Conservation (phyloP, 2,329 filamentous ascomycete species). For the Calcarisporium arbuscula region DNA sequence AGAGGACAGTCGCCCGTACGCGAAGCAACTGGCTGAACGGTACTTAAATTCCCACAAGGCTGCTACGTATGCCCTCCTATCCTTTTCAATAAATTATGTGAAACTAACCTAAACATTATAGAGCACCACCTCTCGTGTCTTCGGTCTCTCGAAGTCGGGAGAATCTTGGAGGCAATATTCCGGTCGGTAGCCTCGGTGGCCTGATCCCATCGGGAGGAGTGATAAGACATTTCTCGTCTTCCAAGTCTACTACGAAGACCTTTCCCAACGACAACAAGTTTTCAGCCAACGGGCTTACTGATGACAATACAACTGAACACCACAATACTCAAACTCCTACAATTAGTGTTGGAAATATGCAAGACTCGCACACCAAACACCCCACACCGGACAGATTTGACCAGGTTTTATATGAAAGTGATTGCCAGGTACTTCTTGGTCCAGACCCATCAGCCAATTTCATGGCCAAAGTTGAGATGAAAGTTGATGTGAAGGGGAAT, state of each 20-base stretch:
- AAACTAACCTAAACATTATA: not conserved
- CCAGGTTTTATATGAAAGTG: slow-evolving; percentile 11
- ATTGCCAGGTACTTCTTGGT: slow-evolving; percentile 12
- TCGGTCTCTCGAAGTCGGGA: slow-evolving; percentile 1
- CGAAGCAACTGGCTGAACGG: slow-evolving; percentile 7
- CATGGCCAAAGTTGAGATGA: slow-evolving; percentile 11
- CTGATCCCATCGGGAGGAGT: slow-evolving; percentile 1
- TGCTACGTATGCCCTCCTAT: slow-evolving; percentile 8
- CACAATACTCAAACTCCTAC: not conserved
- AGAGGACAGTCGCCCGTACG: slow-evolving; percentile 16
- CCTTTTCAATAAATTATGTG: not conserved
- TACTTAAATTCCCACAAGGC: slow-evolving; percentile 7
- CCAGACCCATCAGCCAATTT: slow-evolving; percentile 5
- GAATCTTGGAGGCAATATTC: not conserved
- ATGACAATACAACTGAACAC: no score
- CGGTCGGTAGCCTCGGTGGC: slow-evolving; percentile 1
- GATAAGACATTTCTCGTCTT: no score
- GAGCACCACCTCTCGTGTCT: slow-evolving; percentile 10
- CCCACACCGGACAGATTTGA: slow-evolving; percentile 4
- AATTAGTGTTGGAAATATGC: not conserved
- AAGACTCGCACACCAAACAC: not conserved
- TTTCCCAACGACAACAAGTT: no score
- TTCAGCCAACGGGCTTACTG: no score
- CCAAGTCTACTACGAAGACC: no score
- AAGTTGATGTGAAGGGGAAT: slow-evolving; percentile 9